These are phyloP conservation scores for Zizania palustris DNA, from an alignment of 202 grass and related monocot species.

Conservation along the genomic window DNA sequence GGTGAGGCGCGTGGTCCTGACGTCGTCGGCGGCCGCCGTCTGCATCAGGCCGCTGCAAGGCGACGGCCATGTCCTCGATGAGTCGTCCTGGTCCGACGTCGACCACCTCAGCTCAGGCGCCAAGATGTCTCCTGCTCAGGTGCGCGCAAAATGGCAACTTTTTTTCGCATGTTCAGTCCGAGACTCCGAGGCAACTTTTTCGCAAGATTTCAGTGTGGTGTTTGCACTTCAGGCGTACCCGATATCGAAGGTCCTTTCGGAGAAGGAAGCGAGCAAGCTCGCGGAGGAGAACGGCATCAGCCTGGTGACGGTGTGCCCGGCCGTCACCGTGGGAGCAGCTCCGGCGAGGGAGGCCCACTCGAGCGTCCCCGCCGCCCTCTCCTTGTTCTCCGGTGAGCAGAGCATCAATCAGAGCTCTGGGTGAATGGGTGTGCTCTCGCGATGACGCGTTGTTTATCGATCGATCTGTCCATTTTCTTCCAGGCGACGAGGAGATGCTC, in stretches of 20 bases:
- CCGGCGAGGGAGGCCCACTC: background rate
- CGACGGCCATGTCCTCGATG: conserved; percentile 58
- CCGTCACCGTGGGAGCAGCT: conserved; percentile 44
- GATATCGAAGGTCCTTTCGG: conserved; percentile 59
- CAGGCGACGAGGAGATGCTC: conserved; percentile 44
- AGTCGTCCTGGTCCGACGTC: conserved; percentile 73
- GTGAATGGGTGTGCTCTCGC: too few relatives aligned
- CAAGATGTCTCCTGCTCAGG: conserved; percentile 31
- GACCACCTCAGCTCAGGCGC: conserved; percentile 31
- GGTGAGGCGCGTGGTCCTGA: conserved; percentile 63
- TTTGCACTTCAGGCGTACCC: conserved; percentile 51
- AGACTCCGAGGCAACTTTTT: too few relatives aligned
- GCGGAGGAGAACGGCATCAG: conserved; percentile 52
- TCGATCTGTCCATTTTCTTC: background rate
- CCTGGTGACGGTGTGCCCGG: conserved; percentile 56
- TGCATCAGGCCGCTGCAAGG: conserved; percentile 49
- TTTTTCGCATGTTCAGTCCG: too few relatives aligned
- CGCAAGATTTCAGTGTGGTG: too few relatives aligned
- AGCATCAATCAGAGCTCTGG: too few relatives aligned
- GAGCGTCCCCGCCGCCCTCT: conserved; percentile 41
- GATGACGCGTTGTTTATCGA: too few relatives aligned
- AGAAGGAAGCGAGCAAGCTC: conserved; percentile 63
- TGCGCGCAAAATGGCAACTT: conserved; percentile 10
- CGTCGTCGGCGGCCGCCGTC: conserved; percentile 60
- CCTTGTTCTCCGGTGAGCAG: conserved; percentile 18